Conservation (phyloP, 768 basidiomycete genomes). For the Phlebiopsis gigantea region DNA sequence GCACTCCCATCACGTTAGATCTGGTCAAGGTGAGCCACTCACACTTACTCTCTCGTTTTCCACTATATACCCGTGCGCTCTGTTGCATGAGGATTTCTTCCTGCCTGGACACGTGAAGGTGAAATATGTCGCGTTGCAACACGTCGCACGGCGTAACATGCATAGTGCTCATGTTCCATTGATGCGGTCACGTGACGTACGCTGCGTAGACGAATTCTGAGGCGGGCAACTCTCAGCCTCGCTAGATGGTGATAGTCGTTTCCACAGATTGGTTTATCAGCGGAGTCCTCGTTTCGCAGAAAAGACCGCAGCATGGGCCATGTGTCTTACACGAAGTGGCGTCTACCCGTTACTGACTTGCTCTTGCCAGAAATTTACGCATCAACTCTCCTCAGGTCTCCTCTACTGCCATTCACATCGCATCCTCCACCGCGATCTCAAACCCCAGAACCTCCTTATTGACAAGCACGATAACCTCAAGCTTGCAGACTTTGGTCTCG, state of each 20-base stretch:
- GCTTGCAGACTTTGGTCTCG: constrained; percentile 94
- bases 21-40: constrained; percentile 72
- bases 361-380: constrained; percentile 80
- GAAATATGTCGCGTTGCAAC: constrained; percentile 23
- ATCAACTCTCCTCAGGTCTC: constrained; percentile 86
- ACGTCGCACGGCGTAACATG: constrained; percentile 13
- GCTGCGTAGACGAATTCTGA: neutral
- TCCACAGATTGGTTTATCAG: neutral
- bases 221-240: neutral
- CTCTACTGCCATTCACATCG: constrained; percentile 94
- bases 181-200: constrained; percentile 19
- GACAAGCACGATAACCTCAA: constrained; percentile 88
- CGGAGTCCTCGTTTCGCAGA: neutral
- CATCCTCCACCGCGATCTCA: constrained; percentile 95
- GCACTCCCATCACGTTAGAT: constrained; percentile 65
- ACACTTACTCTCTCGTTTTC: neutral
- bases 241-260: neutral
- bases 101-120: constrained; percentile 24
- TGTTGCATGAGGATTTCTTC: neutral
- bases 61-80: neutral
- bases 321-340: neutral
- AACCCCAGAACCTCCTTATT: constrained; percentile 94
- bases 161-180: constrained; percentile 1
- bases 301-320: neutral
- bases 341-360: constrained; percentile 9